Evolutionary conservation across 176 grass and related monocot genomes (phyloP), one percentile per base, ranked within the genome.

Genomic region (Phoenix roebelenii): DNA sequence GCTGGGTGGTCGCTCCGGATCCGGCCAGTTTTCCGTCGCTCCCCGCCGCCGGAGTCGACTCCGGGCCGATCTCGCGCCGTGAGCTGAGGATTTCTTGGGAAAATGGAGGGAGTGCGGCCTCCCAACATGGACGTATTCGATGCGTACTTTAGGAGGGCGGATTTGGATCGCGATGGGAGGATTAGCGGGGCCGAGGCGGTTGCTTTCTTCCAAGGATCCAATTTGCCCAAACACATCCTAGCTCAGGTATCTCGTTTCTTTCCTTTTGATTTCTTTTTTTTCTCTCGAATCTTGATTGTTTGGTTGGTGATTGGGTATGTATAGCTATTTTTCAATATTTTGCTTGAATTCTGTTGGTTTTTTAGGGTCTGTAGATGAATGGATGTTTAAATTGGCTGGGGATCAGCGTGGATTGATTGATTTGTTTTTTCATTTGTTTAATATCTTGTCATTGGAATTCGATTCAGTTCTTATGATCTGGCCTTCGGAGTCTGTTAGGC

Each of bases 121-220:
- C 35, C 35, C 35, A 77, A 68, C 69, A 74, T 61, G 93, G 93
- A 92, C 55, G 76, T 76, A 52, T 98, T 98, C 63, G 87, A 98
- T 22, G 88, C 69, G 53, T 98, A 89, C 84, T 98, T 92, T 88
- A 86, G 73, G 76, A 75, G 64, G 63, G 93, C 93, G 22, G 93
- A 98, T 80, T 77, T 83, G 82, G 74, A 98, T 79, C 93, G 91
- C 73, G 93, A 98, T 71, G 93, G 93, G 55, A 89, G 74, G 73
- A 92, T 98, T 66, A 98, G 93, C 73, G 93, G 93, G 58, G 67
- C 72, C 53, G 93, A 98, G 73, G 93, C 93, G 16, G 93, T 98
- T 62, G 76, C 93, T 39, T 98, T 98, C 73, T 98, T 92, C 59
- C 87, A 98, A 74, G 81, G 81, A 50, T 83, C 79, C 66, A 82